Percentiles rank a stretch among this genome's conserved stretches.
Conservation (phyloP, 495 filamentous ascomycete species). For the Cenococcum geophilum region DNA sequence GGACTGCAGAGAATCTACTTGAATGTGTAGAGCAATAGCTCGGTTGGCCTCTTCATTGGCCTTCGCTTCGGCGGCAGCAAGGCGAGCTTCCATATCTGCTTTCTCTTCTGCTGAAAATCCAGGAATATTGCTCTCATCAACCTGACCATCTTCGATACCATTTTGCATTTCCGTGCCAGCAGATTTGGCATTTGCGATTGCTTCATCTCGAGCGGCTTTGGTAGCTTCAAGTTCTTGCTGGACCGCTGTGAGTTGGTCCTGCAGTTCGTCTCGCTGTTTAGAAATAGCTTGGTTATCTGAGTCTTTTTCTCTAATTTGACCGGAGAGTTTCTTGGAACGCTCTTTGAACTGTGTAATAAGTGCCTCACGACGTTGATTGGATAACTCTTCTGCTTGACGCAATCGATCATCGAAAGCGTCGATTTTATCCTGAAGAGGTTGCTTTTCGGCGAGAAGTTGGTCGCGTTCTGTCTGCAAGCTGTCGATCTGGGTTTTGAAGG, state of each 20-base stretch:
- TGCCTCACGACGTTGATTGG: constrained; percentile 37
- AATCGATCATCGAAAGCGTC: constrained; percentile 48
- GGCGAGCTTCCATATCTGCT: constrained; percentile 28
- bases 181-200: constrained; percentile 18
- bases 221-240: constrained; percentile 42
- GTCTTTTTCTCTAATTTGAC: constrained; percentile 48
- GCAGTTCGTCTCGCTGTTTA: constrained; percentile 44
- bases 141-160: constrained; percentile 36
- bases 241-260: constrained; percentile 19
- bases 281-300: constrained; percentile 41
- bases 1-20: constrained; percentile 25
- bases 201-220: constrained; percentile 33
- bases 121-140: constrained; percentile 24
- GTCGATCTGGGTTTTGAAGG: constrained; percentile 64
- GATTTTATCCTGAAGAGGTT: constrained; percentile 53
- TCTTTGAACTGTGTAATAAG: constrained; percentile 59
- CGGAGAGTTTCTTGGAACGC: constrained; percentile 47
- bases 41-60: constrained; percentile 40
- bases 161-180: constrained; percentile 25
- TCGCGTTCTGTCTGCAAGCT: constrained; percentile 67
- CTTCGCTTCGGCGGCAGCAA: constrained; percentile 44
- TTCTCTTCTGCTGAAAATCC: constrained; percentile 29
- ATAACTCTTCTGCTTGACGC: constrained; percentile 42
- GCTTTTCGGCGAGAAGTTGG: constrained; percentile 52
- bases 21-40: constrained; percentile 28